Base-by-base conservation (phyloP, 179 eudicot species). In the Carnegiea gigantea region DNA sequence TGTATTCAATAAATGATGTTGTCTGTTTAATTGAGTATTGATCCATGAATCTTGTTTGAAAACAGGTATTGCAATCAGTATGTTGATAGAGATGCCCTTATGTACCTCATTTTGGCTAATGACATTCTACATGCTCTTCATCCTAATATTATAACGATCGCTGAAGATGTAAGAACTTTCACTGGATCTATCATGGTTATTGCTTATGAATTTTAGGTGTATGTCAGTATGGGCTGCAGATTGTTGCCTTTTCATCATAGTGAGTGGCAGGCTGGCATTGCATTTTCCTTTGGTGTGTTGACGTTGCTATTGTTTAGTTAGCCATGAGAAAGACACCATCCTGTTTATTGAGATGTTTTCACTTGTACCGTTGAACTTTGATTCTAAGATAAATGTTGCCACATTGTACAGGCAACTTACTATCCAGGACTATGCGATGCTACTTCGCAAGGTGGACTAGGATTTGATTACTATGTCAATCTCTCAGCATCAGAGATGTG, bases 391-490 rank as follows among this genome's bases (percentile, higher is more conserved):
- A 54, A 18, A 24, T 76, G 59, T 71, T 85, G 70, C 65, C 87
- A 12, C 79, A 82, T 77, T 87, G 70, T 71, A 84, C 87, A 97
- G 99, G 95, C 85, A 79, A 93, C 98, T 74, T 87, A 86, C 77
- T 97, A 91, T 88, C 99, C 99, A 74, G 99, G 99, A 81, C 84
- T 95, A 44, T 92, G 92, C 76, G 99, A 97, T 86, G 95, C 98
- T 79, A 92, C 90, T 83, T 90, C 94, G 81, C 98, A 92, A 86
- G 99, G 98, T 83, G 99, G 99, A 84, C 84, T 97, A 80, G 99
- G 99, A 78, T 97, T 97, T 84, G 99, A 97, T 89, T 97, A 93
- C 85, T 97, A 85, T 85, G 98, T 92, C 77, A 93, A 97, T 86
- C 89, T 88, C 85, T 90, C 95, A 81, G 98, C 92, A 79, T 83